phyloP scores from a whole-genome alignment of 495 filamentous ascomycete species.

The Hyaloscypha finlandica region DNA sequence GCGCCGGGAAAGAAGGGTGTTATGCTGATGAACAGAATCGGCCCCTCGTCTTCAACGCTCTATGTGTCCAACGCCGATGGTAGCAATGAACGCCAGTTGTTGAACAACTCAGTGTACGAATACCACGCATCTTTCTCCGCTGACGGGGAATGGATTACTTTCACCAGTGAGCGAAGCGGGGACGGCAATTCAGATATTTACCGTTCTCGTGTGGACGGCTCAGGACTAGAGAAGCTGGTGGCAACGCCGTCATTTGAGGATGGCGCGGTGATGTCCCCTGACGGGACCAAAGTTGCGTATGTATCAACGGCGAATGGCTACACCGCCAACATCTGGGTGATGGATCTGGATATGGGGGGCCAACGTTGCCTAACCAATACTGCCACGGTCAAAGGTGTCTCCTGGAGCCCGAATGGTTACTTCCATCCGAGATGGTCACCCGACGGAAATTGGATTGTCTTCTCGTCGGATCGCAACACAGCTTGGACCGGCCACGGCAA shows the following conservation, averaged over 20 bases:
- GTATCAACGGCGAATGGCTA: constrained; percentile 14
- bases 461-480: constrained; percentile 30
- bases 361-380: constrained; percentile 11
- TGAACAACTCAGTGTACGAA: constrained; percentile 37
- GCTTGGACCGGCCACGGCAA: constrained; percentile 31
- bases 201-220: constrained; percentile 17
- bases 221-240: constrained; percentile 18
- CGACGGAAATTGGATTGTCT: constrained; percentile 28
- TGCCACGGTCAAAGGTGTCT: neutral
- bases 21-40: constrained; percentile 41
- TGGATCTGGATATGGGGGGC: constrained; percentile 7
- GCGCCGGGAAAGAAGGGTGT: constrained; percentile 13
- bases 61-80: constrained; percentile 41
- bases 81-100: constrained; percentile 35
- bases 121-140: constrained; percentile 42
- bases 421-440: constrained; percentile 29
- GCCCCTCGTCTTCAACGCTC: constrained; percentile 35
- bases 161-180: constrained; percentile 25
- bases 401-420: constrained; percentile 11
- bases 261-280: constrained; percentile 23
- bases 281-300: constrained; percentile 28
- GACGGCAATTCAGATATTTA: constrained; percentile 28
- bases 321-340: constrained; percentile 19
- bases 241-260: constrained; percentile 26
- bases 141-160: constrained; percentile 31